Base-by-base conservation (phyloP, 371 early-diverging fungal genomes). In the Actinomortierella ambigua region DNA sequence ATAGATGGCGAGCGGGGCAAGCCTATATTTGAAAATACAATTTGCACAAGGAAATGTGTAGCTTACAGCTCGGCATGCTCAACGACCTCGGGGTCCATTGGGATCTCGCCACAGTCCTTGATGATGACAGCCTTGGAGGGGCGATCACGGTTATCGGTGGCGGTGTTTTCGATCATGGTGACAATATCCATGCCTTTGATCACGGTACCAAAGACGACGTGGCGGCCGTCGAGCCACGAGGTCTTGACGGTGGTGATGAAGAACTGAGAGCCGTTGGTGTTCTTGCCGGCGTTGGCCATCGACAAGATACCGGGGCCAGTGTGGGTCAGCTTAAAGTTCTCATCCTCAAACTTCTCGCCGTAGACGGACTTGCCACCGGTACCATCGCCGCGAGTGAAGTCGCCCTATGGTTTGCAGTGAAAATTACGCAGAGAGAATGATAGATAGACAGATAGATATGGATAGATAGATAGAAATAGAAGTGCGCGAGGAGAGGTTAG, bases 311-410 rank as follows among this genome's bases (percentile, higher is more conserved):
- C 95, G 28, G 85, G 81, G 5, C 84, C 90, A 66, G 86, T 85
- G 77, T 98, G 98, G 42, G 79, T 80, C 40, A 92, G 79, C 76
- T 90, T 90, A 73, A 96, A 95, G 90, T 97, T 98, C 83, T 99
- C 99, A 81, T 99, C 99, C 0, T 71, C 79, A 76, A 99, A 99
- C 73, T 83, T 82, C 17, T 68, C 79, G 59, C 90, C 98, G 78
- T 96, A 98, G 77, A 98, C 96, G 34, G 95, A 93, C 73, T 93
- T 92, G 53, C 98, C 97, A 65, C 99, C 99, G 53, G 96, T 96
- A 57, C 98, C 98, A 77, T 97, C 88, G 61, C 81, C 79, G 11
- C 80, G 80, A 55, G 92, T 92, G 53, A 92, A 90, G 62, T 94
- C 93, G 68, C 93, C 93, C 70, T 92, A 84, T 65, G 83, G 57